Percentiles rank a stretch among this genome's conserved stretches.
Evolutionary conservation across 1,284 basidiomycete genomes (phyloP).

Genomic region (Ganoderma leucocontextum): DNA sequence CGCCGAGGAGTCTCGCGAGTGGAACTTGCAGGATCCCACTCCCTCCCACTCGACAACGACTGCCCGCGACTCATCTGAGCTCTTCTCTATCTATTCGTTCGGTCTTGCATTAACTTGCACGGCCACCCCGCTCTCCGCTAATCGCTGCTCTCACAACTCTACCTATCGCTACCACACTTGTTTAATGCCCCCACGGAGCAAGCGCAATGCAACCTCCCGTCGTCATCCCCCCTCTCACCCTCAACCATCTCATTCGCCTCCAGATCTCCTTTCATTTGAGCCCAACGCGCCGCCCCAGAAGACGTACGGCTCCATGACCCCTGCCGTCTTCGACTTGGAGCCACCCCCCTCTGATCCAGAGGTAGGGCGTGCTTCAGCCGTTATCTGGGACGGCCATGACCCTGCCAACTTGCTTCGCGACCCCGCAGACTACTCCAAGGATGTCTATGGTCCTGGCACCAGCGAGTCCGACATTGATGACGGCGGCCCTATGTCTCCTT

Average conservation of each 20-base stretch:
- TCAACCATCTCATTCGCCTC: conserved; percentile 13
- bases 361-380: conserved; percentile 25
- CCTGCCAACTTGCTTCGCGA: not conserved
- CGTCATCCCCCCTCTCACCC: conserved; percentile 27
- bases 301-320: conserved; percentile 16
- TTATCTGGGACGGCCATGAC: conserved; percentile 18
- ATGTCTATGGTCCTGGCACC: conserved; percentile 17
- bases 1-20: not conserved
- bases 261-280: conserved; percentile 26
- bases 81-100: conserved; percentile 13
- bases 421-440: conserved; percentile 14
- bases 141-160: conserved; percentile 12
- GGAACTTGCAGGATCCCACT: not conserved
- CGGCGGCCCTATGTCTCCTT: conserved; percentile 29
- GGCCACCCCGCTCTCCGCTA: conserved; percentile 20
- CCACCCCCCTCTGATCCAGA: conserved; percentile 31
- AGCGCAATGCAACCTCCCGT: conserved; percentile 38
- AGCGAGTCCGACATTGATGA: conserved; percentile 32
- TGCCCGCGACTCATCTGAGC: not conserved
- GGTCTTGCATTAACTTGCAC: conserved; percentile 42
- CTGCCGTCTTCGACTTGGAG: conserved; percentile 30
- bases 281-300: conserved; percentile 15
- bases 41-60: not conserved
- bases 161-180: conserved; percentile 32
- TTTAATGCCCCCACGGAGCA: conserved; percentile 42